Evolutionary conservation across 495 filamentous ascomycete species (phyloP).

Genomic region (Neurospora sp.): DNA sequence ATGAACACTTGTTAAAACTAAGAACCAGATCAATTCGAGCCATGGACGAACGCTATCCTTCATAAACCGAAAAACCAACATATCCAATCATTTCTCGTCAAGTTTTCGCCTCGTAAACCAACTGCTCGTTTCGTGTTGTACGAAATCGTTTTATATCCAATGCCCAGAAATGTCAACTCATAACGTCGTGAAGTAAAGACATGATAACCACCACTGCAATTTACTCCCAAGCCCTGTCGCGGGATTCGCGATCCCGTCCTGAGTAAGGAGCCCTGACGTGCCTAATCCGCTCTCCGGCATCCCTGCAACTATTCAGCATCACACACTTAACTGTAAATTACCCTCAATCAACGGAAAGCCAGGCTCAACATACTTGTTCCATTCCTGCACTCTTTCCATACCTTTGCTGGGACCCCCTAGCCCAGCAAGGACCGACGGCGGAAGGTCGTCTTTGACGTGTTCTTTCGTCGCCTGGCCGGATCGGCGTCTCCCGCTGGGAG

Average conservation of each 20-base stretch:
- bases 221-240: background rate
- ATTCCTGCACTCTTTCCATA: conserved; percentile 37
- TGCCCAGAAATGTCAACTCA: background rate
- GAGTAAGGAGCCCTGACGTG: background rate
- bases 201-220: background rate
- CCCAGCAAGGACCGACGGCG: conserved; percentile 34
- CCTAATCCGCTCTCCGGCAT: background rate
- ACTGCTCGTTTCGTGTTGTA: background rate
- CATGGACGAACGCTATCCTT: background rate
- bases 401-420: conserved; percentile 34
- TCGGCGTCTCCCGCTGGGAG: conserved; percentile 17
- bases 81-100: background rate
- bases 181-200: background rate
- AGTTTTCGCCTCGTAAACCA: background rate
- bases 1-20: background rate
- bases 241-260: background rate
- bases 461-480: conserved; percentile 14
- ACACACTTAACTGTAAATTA: background rate
- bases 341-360: conserved; percentile 18
- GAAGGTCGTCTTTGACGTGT: conserved; percentile 18
- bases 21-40: background rate
- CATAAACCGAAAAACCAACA: background rate
- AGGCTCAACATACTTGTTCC: conserved; percentile 36
- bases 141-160: background rate
- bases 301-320: background rate